phyloP scores from a whole-genome alignment of 2,329 filamentous ascomycete species.

The Zasmidium citrigriseum region DNA sequence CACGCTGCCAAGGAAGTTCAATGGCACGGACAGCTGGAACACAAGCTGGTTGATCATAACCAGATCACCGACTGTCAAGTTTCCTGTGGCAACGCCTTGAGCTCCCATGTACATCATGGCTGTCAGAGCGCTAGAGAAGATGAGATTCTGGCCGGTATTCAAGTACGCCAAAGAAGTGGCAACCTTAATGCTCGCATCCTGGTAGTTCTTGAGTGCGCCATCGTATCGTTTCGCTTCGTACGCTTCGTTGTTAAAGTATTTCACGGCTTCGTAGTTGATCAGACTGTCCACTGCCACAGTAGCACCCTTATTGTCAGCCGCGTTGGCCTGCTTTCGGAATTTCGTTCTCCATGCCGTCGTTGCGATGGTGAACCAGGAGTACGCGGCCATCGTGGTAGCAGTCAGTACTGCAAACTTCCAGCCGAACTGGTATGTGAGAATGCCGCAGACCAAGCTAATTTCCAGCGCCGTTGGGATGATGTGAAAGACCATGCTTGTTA shows the following conservation, averaged over 20 bases:
- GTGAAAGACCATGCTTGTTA: constrained; percentile 98
- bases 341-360: constrained; percentile 97
- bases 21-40: constrained; percentile 92
- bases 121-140: constrained; percentile 91
- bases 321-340: constrained; percentile 92
- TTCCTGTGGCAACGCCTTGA: constrained; percentile 78
- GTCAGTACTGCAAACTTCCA: constrained; percentile 90
- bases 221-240: constrained; percentile 93
- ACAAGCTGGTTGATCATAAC: constrained; percentile 99
- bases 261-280: constrained; percentile 98
- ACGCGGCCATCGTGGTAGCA: constrained; percentile 84
- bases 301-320: constrained; percentile 91
- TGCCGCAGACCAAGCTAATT: constrained; percentile 93
- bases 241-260: constrained; percentile 98
- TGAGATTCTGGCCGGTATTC: constrained; percentile 94
- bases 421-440: constrained; percentile 94
- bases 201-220: constrained; percentile 79
- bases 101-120: constrained; percentile 98
- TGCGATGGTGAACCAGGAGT: constrained; percentile 94
- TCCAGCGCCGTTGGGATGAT: constrained; percentile 91
- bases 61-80: constrained; percentile 87
- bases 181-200: constrained; percentile 94
- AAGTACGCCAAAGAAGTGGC: constrained; percentile 89
- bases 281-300: constrained; percentile 95
- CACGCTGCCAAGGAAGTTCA: constrained; percentile 97